Conservation (phyloP, 2,329 filamentous ascomycete species). For the Gnomoniopsis sp. region DNA sequence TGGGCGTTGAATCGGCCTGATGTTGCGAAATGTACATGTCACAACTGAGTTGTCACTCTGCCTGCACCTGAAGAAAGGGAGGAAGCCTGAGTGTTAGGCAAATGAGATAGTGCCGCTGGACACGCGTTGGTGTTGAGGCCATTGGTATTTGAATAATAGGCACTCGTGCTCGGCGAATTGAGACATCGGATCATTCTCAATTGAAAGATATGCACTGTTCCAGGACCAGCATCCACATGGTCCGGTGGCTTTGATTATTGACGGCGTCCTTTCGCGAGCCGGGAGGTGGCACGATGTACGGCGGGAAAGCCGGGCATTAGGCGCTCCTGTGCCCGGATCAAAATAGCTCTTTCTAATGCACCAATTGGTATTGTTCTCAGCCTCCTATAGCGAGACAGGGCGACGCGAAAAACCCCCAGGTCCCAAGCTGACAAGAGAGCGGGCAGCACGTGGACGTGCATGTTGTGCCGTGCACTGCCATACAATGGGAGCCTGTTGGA, state of each 20-base stretch:
- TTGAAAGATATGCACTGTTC: not conserved
- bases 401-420: not conserved
- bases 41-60: not conserved
- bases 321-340: not conserved
- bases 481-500: not conserved
- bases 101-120: not conserved
- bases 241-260: not conserved
- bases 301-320: too few species aligned
- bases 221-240: too few species aligned
- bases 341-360: not conserved
- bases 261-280: not conserved
- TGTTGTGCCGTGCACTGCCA: not conserved
- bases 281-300: too few species aligned
- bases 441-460: not conserved
- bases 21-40: not conserved
- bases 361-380: not conserved
- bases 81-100: not conserved
- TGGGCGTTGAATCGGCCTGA: not conserved
- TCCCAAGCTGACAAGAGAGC: not conserved
- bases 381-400: not conserved
- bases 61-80: not conserved
- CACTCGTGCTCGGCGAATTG: not conserved
- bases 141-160: not conserved
- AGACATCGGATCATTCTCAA: not conserved
- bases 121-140: not conserved